Evolutionary conservation across 108 stramenopile species (phyloP), one percentile per base, ranked within the genome.

Genomic region (Bacterosira constricta): DNA sequence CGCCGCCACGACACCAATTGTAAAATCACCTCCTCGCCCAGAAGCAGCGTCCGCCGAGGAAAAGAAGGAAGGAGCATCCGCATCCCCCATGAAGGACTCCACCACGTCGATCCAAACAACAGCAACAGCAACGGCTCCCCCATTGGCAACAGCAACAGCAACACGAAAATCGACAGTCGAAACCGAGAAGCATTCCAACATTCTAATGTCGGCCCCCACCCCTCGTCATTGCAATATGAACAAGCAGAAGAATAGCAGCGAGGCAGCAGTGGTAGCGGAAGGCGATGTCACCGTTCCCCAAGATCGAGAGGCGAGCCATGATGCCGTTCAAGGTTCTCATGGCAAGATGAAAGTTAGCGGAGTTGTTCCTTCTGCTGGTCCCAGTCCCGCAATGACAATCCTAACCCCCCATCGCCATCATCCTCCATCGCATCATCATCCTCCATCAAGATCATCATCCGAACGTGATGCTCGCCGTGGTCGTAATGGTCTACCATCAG

Each of bases 161-260:
- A n/a, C n/a, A n/a, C n/a, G n/a, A n/a, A n/a, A n/a, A n/a, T n/a
- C n/a, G n/a, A n/a, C n/a, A n/a, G n/a, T n/a, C n/a, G n/a, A n/a
- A n/a, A n/a, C n/a, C n/a, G n/a, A n/a, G n/a, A n/a, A n/a, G n/a
- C n/a, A n/a, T n/a, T n/a, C n/a, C n/a, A n/a, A n/a, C n/a, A n/a
- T n/a, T n/a, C n/a, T n/a, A n/a, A n/a, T n/a, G n/a, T n/a, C 27
- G 32, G 53, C 53, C 32, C 53, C 31, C 17, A 54, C 53, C 27
- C 53, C 53, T 17, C 30, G 53, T 17, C 53, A 54, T 32, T 54
- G 53, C 53, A 54, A 54, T n/a, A 52, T 4, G 11, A 54, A 32
- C 1, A 54, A 34, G n/a, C 17, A 2, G 27, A 4, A 31, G 53
- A 31, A 31, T 3, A 31, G 13, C 32, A 31, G 5, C 9, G 13